Conservation (phyloP, 208 protist genomes). For the Acanthamoeba royreba region DNA sequence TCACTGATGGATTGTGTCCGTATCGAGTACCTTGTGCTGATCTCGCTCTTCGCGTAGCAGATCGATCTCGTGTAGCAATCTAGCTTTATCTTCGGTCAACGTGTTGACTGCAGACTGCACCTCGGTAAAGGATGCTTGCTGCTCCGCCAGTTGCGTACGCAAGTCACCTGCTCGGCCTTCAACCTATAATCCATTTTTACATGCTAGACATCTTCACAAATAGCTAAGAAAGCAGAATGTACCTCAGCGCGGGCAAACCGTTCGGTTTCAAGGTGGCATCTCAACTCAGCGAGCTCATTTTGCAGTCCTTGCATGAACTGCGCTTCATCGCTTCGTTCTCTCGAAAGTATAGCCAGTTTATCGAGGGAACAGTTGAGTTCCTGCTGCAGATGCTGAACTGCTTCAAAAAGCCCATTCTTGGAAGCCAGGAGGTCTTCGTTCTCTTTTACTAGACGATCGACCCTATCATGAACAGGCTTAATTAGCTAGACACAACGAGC, state of each 20-base stretch:
- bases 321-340: not conserved
- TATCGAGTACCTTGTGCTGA: not conserved
- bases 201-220: too few relatives aligned
- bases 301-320: not conserved
- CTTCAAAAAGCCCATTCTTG: not conserved
- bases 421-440: too few relatives aligned
- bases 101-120: too few relatives aligned
- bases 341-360: not conserved
- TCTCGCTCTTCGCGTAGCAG: not conserved
- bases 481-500: too few relatives aligned
- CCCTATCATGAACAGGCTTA: too few relatives aligned
- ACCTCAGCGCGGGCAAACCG: not conserved
- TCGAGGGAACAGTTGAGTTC: not conserved
- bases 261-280: not conserved
- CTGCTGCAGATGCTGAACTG: not conserved
- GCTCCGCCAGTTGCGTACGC: not conserved
- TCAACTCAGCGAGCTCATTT: not conserved
- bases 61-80: not conserved
- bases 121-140: not conserved
- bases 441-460: too few relatives aligned
- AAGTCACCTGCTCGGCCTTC: not conserved
- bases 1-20: not conserved
- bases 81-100: not conserved
- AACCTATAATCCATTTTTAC: too few relatives aligned
- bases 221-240: too few relatives aligned